Evolutionary conservation across 768 basidiomycete species (phyloP), one percentile per base, ranked within the genome.

Genomic region (Tylopilus sp.): DNA sequence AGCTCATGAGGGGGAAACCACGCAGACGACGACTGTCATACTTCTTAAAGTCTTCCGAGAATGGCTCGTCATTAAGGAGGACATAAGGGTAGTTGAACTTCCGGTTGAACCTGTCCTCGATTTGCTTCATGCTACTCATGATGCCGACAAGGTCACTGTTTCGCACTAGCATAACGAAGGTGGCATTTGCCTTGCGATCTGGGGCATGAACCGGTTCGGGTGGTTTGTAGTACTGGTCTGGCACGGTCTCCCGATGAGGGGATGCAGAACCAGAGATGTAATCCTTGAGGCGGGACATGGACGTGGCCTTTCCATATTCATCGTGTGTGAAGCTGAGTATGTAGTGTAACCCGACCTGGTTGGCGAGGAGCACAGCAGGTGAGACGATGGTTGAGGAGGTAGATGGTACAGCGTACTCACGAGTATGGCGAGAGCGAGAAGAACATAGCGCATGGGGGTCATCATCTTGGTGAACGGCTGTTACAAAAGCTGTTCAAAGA

Each of bases 71-170:
- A 65, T 95, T 95, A 53, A 98, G 73, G 70, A 97, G 88, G 22
- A 92, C 85, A 68, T 89, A 97, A 4, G 91, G 90, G 62, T 97
- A 95, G 20, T 79, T 75, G 58, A 81, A 88, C 53, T 76, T 79
- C 40, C 75, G 72, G 69, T 98, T 98, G 73, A 97, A 97, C 36
- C 87, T 75, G 63, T 91, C 86, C 71, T 98, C 95, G 71, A 92
- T 70, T 66, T 87, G 79, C 55, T 79, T 79, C 57, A 93, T 82
- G 56, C 84, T 86, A 35, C 71, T 69, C 47, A 87, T 69, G 40
- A 84, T 79, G 17, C 77, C 75, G n/a, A 75, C 56, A 7, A 85
- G 57, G 52, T 90, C 87, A 28, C 71, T 69, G 62, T 89, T 90
- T 38, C 86, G 75, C 35, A 80, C 85, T 40, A 98, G 80, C 57